Evolutionary conservation across 2,329 filamentous ascomycete genomes (phyloP).

Genomic region (Stemphylium lycopersici): DNA sequence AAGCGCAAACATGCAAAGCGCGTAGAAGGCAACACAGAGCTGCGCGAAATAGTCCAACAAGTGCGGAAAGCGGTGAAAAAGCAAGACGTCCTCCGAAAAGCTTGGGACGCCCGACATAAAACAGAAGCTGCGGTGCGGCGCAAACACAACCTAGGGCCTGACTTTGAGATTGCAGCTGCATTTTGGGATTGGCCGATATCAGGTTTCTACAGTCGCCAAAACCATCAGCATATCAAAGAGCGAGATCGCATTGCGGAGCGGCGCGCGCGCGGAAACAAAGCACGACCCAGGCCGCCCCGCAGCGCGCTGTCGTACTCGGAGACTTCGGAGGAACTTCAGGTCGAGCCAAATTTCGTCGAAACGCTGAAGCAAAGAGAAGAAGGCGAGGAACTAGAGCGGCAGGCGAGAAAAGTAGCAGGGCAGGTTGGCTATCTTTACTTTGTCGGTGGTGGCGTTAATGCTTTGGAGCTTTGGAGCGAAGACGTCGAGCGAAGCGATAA

Average conservation of each 20-base stretch:
- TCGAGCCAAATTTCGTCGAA: conserved; percentile 16
- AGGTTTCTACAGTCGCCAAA: conserved; percentile 8
- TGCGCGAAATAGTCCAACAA: conserved; percentile 20
- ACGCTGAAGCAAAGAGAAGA: conserved; percentile 19
- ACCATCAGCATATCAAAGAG: conserved; percentile 5
- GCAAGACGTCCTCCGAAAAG: conserved; percentile 5
- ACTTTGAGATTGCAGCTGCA: conserved; percentile 17
- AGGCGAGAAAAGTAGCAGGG: conserved; percentile 16
- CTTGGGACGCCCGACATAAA: conserved; percentile 20
- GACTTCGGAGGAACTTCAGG: conserved; percentile 21
- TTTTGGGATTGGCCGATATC: conserved; percentile 31
- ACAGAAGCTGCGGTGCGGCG: conserved; percentile 29
- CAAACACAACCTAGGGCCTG: conserved; percentile 25
- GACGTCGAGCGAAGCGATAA: conserved; percentile 26
- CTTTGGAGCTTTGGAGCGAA: conserved; percentile 20
- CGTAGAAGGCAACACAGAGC: neutral
- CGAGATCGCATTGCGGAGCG: conserved; percentile 16
- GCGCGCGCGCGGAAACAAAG: conserved; percentile 18
- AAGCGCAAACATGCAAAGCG: neutral
- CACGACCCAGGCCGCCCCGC: conserved; percentile 19
- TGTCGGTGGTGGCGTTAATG: conserved; percentile 18
- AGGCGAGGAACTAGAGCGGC: conserved; percentile 13
- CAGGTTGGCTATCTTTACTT: conserved; percentile 41
- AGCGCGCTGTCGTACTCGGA: conserved; percentile 32
- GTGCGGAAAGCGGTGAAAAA: conserved; percentile 11